Evolutionary conservation across 2,329 filamentous ascomycete genomes (phyloP), one percentile per base, ranked within the genome.

Genomic region (Cylindrodendrum hubeiense): DNA sequence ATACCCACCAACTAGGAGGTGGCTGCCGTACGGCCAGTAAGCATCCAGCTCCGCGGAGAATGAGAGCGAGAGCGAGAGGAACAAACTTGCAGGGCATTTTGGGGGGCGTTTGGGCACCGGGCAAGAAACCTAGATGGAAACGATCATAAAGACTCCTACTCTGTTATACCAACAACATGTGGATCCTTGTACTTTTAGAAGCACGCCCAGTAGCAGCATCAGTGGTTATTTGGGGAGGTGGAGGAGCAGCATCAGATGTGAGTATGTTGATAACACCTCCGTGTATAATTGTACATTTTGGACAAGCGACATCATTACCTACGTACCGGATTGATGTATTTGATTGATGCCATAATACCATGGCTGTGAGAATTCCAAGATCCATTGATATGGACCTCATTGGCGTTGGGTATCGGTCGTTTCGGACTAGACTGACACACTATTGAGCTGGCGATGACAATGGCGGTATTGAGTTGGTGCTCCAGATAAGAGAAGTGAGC

Each of bases 91-190:
- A 67, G 37, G 63, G 43, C 69, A 66, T 71, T 71, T 71, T 64
- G 72, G 67, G 50, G 57, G 72, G 72, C 72, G 72, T 75, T 75
- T 68, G 67, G 72, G 69, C 68, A 74, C 53, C 33, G 70, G 71
- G 63, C 43, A 66, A 74, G 71, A 74, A 67, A 71, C 61, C 55
- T 74, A 74, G 72, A 74, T 72, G 72, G 67, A 70, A 73, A 74
- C 58, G 69, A 74, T 64, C 28, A 73, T 68, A 71, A 75, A 75
- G 71, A 75, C 72, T 72, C 71, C 72, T 65, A 75, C 72, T 75
- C 72, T 70, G 66, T 72, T 75, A 58, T 74, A 62, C 72, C 75
- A 74, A 51, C 60, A 66, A 51, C 60, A 66, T 71, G 62, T 65
- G 66, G 65, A 67, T 59, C 52, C 63, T 68, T 74, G 72, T 74